phyloP scores from a whole-genome alignment of 1,139 yeast species.

The Kazachstania sp. region DNA sequence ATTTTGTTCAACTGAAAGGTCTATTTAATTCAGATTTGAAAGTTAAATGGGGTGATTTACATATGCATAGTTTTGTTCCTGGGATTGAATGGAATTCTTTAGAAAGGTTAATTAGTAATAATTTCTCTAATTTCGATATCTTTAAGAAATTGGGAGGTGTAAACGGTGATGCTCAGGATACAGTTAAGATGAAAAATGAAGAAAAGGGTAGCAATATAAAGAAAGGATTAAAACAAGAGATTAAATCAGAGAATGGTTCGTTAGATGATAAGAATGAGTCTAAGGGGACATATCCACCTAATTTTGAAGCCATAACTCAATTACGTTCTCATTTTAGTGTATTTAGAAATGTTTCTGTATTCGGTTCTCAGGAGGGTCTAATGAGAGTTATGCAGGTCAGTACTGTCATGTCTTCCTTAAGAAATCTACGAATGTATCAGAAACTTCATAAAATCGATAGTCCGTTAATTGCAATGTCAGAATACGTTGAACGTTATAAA shows the following conservation, averaged over 20 bases:
- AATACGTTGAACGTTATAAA: conserved; percentile 10
- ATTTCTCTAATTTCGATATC: conserved; percentile 16
- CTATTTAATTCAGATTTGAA: conserved; percentile 53
- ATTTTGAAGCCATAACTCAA: conserved; percentile 24
- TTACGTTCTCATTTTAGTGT: conserved; percentile 34
- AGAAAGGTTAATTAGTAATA: conserved; percentile 28
- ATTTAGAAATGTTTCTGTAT: conserved; percentile 38
- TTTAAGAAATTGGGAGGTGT: conserved; percentile 8
- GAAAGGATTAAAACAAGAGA: not conserved
- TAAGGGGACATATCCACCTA: conserved; percentile 5
- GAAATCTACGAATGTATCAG: conserved; percentile 32
- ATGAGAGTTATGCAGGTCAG: conserved; percentile 65
- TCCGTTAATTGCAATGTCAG: conserved; percentile 21
- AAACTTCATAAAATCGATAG: conserved; percentile 17
- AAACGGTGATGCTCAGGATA: not conserved
- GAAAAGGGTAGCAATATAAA: not conserved
- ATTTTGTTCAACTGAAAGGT: conserved; percentile 51
- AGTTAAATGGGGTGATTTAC: conserved; percentile 66
- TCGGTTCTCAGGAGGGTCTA: conserved; percentile 58
- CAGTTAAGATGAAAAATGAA: conserved; percentile 8
- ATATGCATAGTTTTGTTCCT: conserved; percentile 38
- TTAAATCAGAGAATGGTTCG: not conserved
- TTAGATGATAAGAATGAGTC: not conserved
- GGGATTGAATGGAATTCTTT: conserved; percentile 40
- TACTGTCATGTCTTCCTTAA: conserved; percentile 65